Evolutionary conservation across 805 yeast genomes (phyloP).

Genomic region (Sugiyamaella lignohabitans): DNA sequence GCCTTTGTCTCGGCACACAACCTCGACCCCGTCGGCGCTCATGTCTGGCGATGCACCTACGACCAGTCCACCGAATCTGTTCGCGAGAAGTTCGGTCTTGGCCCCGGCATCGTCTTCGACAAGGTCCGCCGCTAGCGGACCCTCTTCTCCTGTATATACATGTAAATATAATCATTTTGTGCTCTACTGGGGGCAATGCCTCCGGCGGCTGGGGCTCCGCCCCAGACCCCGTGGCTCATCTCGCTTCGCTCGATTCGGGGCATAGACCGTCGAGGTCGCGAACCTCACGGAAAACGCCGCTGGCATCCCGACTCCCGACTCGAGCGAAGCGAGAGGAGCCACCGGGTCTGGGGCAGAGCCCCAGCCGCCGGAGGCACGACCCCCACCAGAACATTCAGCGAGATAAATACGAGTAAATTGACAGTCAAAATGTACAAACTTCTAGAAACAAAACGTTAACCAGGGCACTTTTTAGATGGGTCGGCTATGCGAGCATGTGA

Average conservation of each 20-base stretch:
- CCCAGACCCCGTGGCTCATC: neutral
- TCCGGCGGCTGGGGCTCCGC: neutral
- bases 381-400: too few relatives aligned
- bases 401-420: neutral
- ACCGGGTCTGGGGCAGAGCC: neutral
- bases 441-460: neutral
- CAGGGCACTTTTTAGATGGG: neutral
- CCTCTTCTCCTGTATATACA: neutral
- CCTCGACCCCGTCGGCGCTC: conserved; percentile 82
- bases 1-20: conserved; percentile 48
- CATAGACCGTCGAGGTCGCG: too few relatives aligned
- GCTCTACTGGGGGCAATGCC: neutral
- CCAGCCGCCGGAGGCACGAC: neutral
- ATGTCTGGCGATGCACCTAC: conserved; percentile 80
- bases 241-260: neutral
- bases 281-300: too few relatives aligned
- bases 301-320: neutral
- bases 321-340: neutral
- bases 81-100: conserved; percentile 67
- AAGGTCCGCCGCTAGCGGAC: conserved; percentile 9
- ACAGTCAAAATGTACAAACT: neutral
- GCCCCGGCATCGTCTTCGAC: conserved; percentile 59
- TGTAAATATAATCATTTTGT: conserved; percentile 10
- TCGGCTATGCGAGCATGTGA: neutral
- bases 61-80: conserved; percentile 66